Evolutionary conservation across 345 rosid species (phyloP).

Genomic region (Clausena lansium): DNA sequence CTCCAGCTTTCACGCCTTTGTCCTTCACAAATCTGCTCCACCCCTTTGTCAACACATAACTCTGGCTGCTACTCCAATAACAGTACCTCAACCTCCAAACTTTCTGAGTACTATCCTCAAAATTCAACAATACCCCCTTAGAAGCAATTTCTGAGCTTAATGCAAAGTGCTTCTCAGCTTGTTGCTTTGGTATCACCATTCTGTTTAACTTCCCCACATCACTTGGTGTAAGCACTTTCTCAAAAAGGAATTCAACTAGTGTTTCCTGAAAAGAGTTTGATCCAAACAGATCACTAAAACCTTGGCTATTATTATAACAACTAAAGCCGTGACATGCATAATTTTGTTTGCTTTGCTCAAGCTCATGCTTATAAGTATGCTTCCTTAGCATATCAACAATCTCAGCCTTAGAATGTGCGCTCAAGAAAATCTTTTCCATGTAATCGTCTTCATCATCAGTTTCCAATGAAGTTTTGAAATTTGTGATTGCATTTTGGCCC

Average conservation of each 20-base stretch:
- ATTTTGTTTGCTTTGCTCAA: constrained; percentile 42
- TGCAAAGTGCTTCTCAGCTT: constrained; percentile 57
- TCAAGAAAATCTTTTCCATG: constrained; percentile 38
- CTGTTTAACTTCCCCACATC: constrained; percentile 62
- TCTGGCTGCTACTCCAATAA: constrained; percentile 67
- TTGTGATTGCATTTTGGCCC: constrained; percentile 52
- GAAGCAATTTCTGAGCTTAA: constrained; percentile 22
- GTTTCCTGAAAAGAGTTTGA: background rate
- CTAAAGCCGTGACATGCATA: constrained; percentile 4
- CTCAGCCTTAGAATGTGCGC: constrained; percentile 51
- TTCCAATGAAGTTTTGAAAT: constrained; percentile 32
- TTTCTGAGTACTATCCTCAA: constrained; percentile 44
- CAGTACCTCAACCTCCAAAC: constrained; percentile 59
- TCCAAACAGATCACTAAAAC: background rate
- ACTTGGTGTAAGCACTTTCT: constrained; percentile 56
- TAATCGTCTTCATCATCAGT: constrained; percentile 16
- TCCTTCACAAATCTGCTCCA: constrained; percentile 66
- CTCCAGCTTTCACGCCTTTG: constrained; percentile 50
- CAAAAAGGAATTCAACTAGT: constrained; percentile 36
- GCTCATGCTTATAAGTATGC: constrained; percentile 53
- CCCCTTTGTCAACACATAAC: constrained; percentile 60
- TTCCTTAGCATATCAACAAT: constrained; percentile 63
- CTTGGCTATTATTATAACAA: too few species aligned
- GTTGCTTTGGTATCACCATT: constrained; percentile 55
- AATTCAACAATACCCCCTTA: constrained; percentile 37